phyloP scores from a whole-genome alignment of 352 stramenopile genomes.

The Phytophthora ohioensis region DNA sequence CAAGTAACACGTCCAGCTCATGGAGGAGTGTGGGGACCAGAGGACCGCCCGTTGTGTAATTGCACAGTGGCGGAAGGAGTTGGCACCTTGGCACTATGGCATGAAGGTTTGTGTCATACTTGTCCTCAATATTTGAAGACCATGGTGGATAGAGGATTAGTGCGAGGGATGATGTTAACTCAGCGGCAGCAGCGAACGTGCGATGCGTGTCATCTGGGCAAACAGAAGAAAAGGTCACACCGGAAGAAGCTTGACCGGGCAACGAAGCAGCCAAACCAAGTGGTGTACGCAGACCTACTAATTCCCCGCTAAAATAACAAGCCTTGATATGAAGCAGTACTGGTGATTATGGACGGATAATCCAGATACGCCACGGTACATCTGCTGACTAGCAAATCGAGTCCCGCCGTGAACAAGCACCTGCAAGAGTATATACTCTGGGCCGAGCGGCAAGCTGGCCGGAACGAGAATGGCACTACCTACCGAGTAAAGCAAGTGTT shows the following conservation, averaged over 20 bases:
- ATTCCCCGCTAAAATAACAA: constrained; percentile 10
- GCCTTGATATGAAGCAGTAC: constrained; percentile 1
- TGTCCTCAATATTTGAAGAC: constrained; percentile 12
- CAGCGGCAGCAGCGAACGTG: background rate
- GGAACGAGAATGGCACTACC: background rate
- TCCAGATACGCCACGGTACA: constrained; percentile 4
- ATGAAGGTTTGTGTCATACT: constrained; percentile 1
- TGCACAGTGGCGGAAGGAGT: constrained; percentile 10
- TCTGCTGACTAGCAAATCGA: constrained; percentile 15
- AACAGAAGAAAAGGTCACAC: background rate
- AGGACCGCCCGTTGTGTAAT: background rate
- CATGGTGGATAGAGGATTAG: constrained; percentile 5
- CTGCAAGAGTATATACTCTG: constrained; percentile 12
- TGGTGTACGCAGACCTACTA: constrained; percentile 12
- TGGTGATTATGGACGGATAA: constrained; percentile 14
- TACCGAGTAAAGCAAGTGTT: background rate
- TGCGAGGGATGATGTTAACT: constrained; percentile 1
- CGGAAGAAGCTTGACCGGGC: constrained; percentile 1
- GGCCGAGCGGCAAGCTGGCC: constrained; percentile 2
- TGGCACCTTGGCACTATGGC: constrained; percentile 2
- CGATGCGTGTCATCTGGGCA: constrained; percentile 6
- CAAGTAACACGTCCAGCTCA: background rate
- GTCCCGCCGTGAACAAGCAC: constrained; percentile 5
- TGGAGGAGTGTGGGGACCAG: background rate
- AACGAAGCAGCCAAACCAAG: background rate